Conservation (phyloP, 2,329 filamentous ascomycete genomes). For the Biscogniauxia sp. region DNA sequence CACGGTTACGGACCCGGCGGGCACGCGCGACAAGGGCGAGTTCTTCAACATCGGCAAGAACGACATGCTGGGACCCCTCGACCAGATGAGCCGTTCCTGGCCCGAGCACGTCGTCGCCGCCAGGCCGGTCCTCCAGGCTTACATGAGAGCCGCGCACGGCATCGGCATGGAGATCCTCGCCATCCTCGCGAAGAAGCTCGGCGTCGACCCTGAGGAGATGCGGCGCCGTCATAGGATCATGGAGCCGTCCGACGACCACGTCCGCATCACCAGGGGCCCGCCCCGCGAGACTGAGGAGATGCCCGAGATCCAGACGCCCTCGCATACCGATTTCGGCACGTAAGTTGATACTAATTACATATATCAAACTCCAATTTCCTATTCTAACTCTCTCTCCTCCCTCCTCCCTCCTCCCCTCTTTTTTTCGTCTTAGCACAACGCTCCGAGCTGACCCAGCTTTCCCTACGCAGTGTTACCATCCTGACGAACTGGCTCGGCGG, state of each 20-base stretch:
- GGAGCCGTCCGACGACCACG: conserved; percentile 31
- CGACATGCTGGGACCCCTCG: conserved; percentile 27
- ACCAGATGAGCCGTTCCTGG: conserved; percentile 27
- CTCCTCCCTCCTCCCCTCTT: neutral
- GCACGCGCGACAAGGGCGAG: conserved; percentile 32
- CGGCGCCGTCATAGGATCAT: conserved; percentile 28
- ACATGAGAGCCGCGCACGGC: conserved; percentile 28
- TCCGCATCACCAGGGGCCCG: conserved; percentile 32
- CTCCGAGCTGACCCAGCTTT: neutral
- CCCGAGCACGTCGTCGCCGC: conserved; percentile 22
- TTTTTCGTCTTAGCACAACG: neutral
- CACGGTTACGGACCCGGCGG: conserved; percentile 27
- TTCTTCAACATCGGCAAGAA: conserved; percentile 36
- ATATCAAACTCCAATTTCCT: neutral
- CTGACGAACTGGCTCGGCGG: conserved; percentile 41
- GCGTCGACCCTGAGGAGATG: conserved; percentile 27
- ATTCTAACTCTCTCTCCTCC: too few species aligned
- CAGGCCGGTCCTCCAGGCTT: conserved; percentile 26
- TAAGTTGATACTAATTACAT: conserved; percentile 20
- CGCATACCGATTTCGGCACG: conserved; percentile 38
- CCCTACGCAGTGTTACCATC: conserved; percentile 32
- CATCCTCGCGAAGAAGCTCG: conserved; percentile 28
- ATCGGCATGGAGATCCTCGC: conserved; percentile 29
- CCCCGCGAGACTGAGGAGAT: conserved; percentile 30
- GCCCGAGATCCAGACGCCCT: conserved; percentile 32